A percentile compares a stretch with the other conserved stretches of the same genome.
phyloP scores from a whole-genome alignment of 179 eudicot species.

The Silene noctiflora region DNA sequence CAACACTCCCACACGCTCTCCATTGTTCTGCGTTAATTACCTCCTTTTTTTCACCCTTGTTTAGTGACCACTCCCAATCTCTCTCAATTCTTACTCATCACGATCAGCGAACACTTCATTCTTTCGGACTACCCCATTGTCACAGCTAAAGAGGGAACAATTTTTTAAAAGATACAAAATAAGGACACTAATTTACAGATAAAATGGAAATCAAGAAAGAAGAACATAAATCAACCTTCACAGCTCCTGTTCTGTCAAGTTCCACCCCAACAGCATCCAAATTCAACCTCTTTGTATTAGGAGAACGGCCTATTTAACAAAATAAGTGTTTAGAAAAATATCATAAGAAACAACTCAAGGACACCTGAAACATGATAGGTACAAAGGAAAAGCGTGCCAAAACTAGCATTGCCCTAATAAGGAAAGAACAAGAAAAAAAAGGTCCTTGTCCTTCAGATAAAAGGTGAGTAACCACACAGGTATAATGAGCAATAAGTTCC shows the following conservation, averaged over 20 bases:
- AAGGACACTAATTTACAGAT: not conserved
- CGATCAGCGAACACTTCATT: not conserved
- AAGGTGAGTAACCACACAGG: not conserved
- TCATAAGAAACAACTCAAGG: not conserved
- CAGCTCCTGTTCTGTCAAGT: constrained; percentile 63
- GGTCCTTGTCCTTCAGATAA: not conserved
- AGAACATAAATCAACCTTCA: constrained; percentile 51
- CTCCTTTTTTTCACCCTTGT: not conserved
- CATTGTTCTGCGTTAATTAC: no score
- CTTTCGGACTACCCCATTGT: not conserved
- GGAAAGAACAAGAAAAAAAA: not conserved
- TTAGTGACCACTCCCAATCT: not conserved
- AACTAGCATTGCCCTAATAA: not conserved
- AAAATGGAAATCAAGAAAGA: not conserved
- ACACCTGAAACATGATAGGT: not conserved
- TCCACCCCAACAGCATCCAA: constrained; percentile 80
- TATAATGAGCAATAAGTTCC: not conserved
- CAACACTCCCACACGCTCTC: not conserved
- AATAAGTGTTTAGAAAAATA: not conserved
- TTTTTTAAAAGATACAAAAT: not conserved
- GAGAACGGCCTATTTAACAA: constrained; percentile 55
- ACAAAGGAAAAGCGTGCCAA: not conserved
- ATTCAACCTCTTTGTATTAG: constrained; percentile 85
- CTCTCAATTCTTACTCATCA: not conserved
- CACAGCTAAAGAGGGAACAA: not conserved